Conservation (phyloP, 2,329 filamentous ascomycete genomes). For the Alternaria gansuensis region DNA sequence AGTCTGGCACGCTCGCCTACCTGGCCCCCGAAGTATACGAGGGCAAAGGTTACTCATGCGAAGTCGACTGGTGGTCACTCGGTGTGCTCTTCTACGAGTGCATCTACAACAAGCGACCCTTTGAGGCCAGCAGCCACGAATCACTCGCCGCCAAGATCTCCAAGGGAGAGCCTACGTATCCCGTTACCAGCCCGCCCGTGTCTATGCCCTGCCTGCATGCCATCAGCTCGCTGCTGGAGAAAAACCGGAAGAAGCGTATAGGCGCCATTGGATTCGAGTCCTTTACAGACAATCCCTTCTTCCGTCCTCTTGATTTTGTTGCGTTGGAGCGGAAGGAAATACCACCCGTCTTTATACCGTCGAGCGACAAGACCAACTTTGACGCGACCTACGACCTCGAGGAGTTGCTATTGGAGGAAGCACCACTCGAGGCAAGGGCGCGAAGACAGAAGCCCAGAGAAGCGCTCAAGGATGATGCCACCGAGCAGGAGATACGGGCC, state of each 20-base stretch:
- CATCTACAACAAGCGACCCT: conserved; percentile 98
- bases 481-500: conserved; percentile 91
- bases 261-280: conserved; percentile 83
- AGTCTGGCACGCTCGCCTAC: conserved; percentile 95
- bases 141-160: conserved; percentile 81
- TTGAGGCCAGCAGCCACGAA: conserved; percentile 87
- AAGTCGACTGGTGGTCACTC: conserved; percentile 98
- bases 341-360: conserved; percentile 89
- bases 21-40: conserved; percentile 94
- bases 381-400: conserved; percentile 98
- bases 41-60: conserved; percentile 85
- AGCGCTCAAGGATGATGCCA: conserved; percentile 90
- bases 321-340: conserved; percentile 86
- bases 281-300: conserved; percentile 90
- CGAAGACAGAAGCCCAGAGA: conserved; percentile 93
- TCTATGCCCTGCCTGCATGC: conserved; percentile 88
- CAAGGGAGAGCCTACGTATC: conserved; percentile 83
- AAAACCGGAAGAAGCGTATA: conserved; percentile 80
- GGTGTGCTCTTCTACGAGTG: conserved; percentile 99
- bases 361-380: conserved; percentile 98
- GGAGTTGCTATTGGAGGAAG: conserved; percentile 91
- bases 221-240: conserved; percentile 82
- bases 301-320: conserved; percentile 83
- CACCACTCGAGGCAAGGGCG: conserved; percentile 89
- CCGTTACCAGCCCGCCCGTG: conserved; percentile 90